Base-by-base conservation (phyloP, 2,329 filamentous ascomycete species). In the Chaetomiaceae sp. region DNA sequence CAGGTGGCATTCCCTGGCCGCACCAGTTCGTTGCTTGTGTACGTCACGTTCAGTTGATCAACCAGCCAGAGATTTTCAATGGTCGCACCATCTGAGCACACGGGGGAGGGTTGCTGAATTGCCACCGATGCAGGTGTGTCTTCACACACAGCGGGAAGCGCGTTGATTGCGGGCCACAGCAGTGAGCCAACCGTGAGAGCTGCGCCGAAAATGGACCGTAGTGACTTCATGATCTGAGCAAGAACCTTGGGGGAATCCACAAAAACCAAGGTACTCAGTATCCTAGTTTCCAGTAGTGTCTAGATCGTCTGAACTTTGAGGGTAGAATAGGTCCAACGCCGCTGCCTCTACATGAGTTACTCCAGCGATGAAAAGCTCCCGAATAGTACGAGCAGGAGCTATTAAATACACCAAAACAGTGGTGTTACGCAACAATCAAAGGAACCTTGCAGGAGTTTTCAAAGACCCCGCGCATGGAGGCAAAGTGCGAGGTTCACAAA, bases 11-110 rank as follows among this genome's bases (percentile, higher is more conserved):
- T 57, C 20, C 56, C 56, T 1, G 38, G 51, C 11, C 30, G 30
- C n/a, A 48, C 40, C 13, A 33, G 38, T 20, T 51, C 44, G 48
- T 60, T 48, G 5, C 23, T 14, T 4, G 58, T 55, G 48, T 58
- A 56, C 1, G 55, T 50, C 14, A 60, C 54, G 5, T 38, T 45
- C 8, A 58, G 47, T 0, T 40, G 36, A 5, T 54, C 25, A 2
- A 60, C 50, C 9, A 53, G 21, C 56, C 56, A 60, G 3, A 58
- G 36, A 25, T 48, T 27, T 10, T 47, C 14, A 38, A 58, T 49
- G n/a, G 41, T 46, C 2, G 38, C 30, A 2, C 46, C 41, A 14
- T 56, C 49, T 2, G 48, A 40, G 37, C 54, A 56, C 3, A 5
- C n/a, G 3, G 46, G 16, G 7, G 27, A 2, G 13, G 38, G 5